A percentile compares a stretch with the other conserved stretches of the same genome.
Conservation (phyloP, 2,329 filamentous ascomycete genomes). For the Penicillium digitatum region DNA sequence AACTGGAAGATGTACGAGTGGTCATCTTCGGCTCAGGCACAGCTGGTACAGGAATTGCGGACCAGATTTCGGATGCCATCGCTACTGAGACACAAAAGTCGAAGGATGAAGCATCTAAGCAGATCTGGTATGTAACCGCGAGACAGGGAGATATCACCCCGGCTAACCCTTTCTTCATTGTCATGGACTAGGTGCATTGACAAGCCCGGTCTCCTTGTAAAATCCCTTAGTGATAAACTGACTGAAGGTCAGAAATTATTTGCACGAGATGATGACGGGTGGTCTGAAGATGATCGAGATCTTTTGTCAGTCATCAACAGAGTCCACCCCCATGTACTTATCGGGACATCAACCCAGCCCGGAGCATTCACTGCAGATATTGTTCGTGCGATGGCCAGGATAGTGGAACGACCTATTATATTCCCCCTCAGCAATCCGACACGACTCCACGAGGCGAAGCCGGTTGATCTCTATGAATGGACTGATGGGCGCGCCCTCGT, state of each 20-base stretch:
- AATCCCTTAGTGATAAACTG: conserved; percentile 56
- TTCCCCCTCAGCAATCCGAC: conserved; percentile 86
- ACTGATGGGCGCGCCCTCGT: conserved; percentile 72
- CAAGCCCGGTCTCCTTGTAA: conserved; percentile 71
- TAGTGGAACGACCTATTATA: conserved; percentile 69
- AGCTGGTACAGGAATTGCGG: conserved; percentile 79
- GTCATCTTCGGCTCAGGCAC: conserved; percentile 77
- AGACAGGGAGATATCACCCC: background rate
- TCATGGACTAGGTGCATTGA: conserved; percentile 67
- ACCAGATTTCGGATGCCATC: conserved; percentile 78
- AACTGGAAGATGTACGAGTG: conserved; percentile 65
- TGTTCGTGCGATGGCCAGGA: conserved; percentile 69
- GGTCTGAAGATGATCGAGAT: conserved; percentile 54
- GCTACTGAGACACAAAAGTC: conserved; percentile 61
- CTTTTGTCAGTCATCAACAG: conserved; percentile 65
- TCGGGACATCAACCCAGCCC: conserved; percentile 78
- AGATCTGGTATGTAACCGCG: conserved; percentile 62
- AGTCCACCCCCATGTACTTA: conserved; percentile 73
- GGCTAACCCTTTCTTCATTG: background rate
- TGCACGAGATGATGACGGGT: conserved; percentile 61
- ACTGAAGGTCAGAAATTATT: conserved; percentile 66
- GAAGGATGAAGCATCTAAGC: conserved; percentile 69
- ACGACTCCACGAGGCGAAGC: conserved; percentile 74
- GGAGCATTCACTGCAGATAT: conserved; percentile 71
- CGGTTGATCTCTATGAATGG: conserved; percentile 72